A percentile compares a stretch with the other conserved stretches of the same genome.
Evolutionary conservation across 2,329 filamentous ascomycete genomes (phyloP).

Genomic region (Rugonectria rugulosa): DNA sequence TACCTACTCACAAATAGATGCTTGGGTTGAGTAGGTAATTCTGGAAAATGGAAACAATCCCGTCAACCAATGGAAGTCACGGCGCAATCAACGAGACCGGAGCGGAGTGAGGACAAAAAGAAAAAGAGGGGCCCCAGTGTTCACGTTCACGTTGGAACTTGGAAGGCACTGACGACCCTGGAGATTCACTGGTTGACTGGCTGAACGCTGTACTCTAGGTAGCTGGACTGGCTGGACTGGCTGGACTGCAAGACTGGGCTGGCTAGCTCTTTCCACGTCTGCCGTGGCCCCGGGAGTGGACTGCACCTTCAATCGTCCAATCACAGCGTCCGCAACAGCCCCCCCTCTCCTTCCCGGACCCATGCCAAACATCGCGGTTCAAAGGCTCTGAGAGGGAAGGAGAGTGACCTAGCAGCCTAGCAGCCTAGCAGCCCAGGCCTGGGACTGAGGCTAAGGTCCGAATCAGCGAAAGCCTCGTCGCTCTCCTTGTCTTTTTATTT

Average conservation of each 20-base stretch:
- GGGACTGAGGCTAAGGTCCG: conserved; percentile 15
- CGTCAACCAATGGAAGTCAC: background rate
- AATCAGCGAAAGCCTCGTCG: conserved; percentile 39
- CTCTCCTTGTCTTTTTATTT: conserved; percentile 38
- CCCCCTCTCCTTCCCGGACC: conserved; percentile 29
- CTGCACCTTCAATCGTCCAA: conserved; percentile 28
- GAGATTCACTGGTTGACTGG: background rate
- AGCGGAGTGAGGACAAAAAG: too few relatives aligned
- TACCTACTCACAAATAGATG: too few relatives aligned
- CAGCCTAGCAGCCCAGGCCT: too few relatives aligned
- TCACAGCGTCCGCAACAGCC: conserved; percentile 28
- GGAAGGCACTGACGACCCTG: conserved; percentile 26
- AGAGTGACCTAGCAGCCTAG: too few relatives aligned
- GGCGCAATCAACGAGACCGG: conserved; percentile 8
- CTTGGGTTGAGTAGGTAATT: too few relatives aligned
- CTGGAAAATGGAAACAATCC: background rate
- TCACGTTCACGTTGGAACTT: conserved; percentile 21
- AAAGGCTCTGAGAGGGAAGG: conserved; percentile 35
- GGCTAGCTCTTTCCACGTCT: background rate
- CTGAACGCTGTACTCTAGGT: too few relatives aligned
- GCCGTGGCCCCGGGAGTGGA: conserved; percentile 1
- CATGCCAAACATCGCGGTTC: conserved; percentile 40
- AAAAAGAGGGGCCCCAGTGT: conserved; percentile 14
- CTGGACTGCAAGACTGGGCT: too few relatives aligned
- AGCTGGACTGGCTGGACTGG: too few relatives aligned